A percentile compares a stretch with the other conserved stretches of the same genome.
Conservation (phyloP, 1,284 basidiomycete genomes). For the Papiliotrema laurentii region DNA sequence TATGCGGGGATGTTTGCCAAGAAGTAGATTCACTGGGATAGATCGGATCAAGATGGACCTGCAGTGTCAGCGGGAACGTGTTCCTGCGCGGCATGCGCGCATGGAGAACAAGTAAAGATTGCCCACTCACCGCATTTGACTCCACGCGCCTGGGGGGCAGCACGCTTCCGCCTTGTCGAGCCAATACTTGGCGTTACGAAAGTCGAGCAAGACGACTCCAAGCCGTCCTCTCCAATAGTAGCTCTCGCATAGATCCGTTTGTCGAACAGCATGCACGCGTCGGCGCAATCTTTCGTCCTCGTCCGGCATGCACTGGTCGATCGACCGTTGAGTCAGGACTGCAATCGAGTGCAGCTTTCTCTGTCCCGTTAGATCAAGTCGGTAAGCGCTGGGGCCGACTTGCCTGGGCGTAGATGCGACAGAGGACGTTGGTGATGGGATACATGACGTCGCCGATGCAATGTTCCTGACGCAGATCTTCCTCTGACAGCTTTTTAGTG, state of each 20-base stretch:
- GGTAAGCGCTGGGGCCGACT: constrained; percentile 4
- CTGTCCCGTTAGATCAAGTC: constrained; percentile 10
- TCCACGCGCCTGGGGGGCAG: constrained; percentile 25
- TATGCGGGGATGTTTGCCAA: constrained; percentile 38
- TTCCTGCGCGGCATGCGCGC: not conserved
- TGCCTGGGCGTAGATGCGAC: constrained; percentile 37
- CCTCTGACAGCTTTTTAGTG: not conserved
- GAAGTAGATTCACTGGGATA: constrained; percentile 45
- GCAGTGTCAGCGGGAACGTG: not conserved
- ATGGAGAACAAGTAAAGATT: not conserved
- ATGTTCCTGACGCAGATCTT: not conserved
- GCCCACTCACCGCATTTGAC: constrained; percentile 30
- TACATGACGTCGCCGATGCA: constrained; percentile 34
- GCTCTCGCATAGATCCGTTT: constrained; percentile 31
- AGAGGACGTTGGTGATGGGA: constrained; percentile 34
- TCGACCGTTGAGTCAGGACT: constrained; percentile 26
- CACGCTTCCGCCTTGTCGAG: constrained; percentile 34
- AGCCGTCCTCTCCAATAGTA: constrained; percentile 44
- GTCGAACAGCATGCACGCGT: constrained; percentile 14
- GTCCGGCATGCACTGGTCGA: constrained; percentile 23
- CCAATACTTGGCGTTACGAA: constrained; percentile 29
- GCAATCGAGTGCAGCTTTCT: constrained; percentile 40
- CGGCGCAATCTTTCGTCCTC: constrained; percentile 30
- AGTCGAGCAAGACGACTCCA: constrained; percentile 34
- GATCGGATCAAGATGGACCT: constrained; percentile 49